Evolutionary conservation across 1,139 yeast species (phyloP).

Genomic region (Nakaseomyces nivariensis): DNA sequence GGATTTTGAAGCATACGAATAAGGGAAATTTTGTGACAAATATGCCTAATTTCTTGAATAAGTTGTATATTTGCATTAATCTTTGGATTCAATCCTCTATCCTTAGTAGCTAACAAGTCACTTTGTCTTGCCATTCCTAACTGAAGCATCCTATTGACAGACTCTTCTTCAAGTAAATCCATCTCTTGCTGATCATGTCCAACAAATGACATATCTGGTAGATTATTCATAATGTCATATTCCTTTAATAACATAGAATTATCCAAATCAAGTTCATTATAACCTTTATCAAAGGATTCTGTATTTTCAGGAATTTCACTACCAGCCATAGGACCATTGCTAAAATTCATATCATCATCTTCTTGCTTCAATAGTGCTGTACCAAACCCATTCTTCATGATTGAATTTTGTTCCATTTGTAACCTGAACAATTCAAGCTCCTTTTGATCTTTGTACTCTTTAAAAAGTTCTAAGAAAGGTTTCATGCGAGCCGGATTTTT

Average conservation of each 20-base stretch:
- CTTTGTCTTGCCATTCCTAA: conserved; percentile 27
- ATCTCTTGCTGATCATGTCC: conserved; percentile 44
- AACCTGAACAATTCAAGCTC: conserved; percentile 21
- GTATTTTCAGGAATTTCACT: conserved; percentile 8
- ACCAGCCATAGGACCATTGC: conserved; percentile 1
- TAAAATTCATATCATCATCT: conserved; percentile 7
- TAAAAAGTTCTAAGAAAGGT: conserved; percentile 24
- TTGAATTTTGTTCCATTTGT: conserved; percentile 23
- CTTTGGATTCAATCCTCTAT: conserved; percentile 51
- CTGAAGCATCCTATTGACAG: conserved; percentile 28
- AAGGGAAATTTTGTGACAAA: conserved; percentile 80
- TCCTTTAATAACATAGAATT: conserved; percentile 53
- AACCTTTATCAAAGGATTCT: conserved; percentile 18
- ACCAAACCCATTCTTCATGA: conserved; percentile 30
- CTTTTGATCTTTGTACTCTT: conserved; percentile 26
- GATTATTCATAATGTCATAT: conserved; percentile 72
- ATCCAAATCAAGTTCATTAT: conserved; percentile 26
- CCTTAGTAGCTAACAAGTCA: conserved; percentile 31
- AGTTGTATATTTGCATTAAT: conserved; percentile 58
- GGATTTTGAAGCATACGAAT: conserved; percentile 80
- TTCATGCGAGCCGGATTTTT: conserved; percentile 54
- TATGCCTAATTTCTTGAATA: conserved; percentile 79
- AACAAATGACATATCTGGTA: conserved; percentile 54
- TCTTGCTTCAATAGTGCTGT: conserved; percentile 22
- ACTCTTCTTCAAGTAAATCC: conserved; percentile 39